Percentiles rank a stretch among this genome's conserved stretches.
phyloP scores from a whole-genome alignment of 2,329 filamentous ascomycete genomes.

The Fusarium nematophilum region DNA sequence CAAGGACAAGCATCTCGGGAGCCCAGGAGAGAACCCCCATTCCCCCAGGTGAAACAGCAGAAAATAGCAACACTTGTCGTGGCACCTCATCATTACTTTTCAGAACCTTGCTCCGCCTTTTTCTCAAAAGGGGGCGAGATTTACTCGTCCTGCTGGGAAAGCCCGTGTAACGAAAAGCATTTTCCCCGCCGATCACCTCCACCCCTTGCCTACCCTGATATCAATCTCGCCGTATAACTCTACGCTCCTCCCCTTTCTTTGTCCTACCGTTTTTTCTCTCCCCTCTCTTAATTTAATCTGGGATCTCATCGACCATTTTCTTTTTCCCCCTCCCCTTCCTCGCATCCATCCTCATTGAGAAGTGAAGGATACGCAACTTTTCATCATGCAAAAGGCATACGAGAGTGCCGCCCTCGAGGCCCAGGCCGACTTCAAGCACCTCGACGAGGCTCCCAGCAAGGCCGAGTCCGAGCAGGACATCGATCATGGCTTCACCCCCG shows the following conservation, averaged over 20 bases:
- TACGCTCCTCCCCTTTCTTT: slow-evolving; percentile 5
- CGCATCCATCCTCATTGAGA: not conserved
- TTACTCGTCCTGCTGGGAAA: slow-evolving; percentile 16
- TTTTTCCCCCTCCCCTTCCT: not conserved
- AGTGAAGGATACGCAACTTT: too few species aligned
- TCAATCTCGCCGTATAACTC: slow-evolving; percentile 15
- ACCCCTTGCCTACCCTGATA: too few species aligned
- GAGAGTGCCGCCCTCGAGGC: slow-evolving; percentile 38
- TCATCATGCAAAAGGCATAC: slow-evolving; percentile 41
- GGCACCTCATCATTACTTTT: slow-evolving; percentile 11
- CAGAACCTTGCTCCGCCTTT: not conserved
- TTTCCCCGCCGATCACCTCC: slow-evolving; percentile 16
- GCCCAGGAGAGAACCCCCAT: too few species aligned
- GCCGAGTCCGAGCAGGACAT: slow-evolving; percentile 40
- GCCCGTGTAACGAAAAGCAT: slow-evolving; percentile 26
- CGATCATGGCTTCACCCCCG: slow-evolving; percentile 63
- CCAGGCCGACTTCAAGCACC: slow-evolving; percentile 41
- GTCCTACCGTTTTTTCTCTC: not conserved
- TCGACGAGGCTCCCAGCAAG: slow-evolving; percentile 38
- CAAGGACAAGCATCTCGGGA: slow-evolving; percentile 12
- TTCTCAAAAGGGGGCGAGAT: slow-evolving; percentile 22
- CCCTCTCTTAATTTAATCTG: not conserved
- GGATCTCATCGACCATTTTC: not conserved
- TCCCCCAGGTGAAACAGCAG: slow-evolving; percentile 19
- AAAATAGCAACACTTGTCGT: slow-evolving; percentile 24